A percentile compares a stretch with the other conserved stretches of the same genome.
phyloP scores from a whole-genome alignment of 305 asterid species.

The Ajuga reptans region DNA sequence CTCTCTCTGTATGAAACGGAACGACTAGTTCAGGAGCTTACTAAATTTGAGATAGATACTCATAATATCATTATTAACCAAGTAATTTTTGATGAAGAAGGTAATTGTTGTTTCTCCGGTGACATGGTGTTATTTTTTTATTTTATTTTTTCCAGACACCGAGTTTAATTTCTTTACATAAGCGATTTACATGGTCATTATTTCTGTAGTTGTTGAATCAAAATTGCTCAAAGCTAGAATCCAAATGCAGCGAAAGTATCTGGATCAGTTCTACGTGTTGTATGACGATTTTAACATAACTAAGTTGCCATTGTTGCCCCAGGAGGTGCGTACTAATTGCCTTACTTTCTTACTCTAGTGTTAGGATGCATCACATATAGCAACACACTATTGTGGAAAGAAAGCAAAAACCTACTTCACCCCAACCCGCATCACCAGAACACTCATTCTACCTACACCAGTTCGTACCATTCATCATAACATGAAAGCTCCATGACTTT shows the following conservation, averaged over 20 bases:
- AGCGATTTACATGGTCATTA: conserved; percentile 2
- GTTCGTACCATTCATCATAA: no score
- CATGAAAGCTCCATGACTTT: background rate
- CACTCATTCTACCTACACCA: no score
- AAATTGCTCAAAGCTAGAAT: conserved; percentile 87
- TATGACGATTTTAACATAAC: conserved; percentile 88
- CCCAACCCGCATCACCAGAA: no score
- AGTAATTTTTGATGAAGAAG: conserved; percentile 93
- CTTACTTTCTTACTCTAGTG: background rate
- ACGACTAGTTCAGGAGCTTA: conserved; percentile 92
- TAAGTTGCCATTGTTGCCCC: conserved; percentile 83
- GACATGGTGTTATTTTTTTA: background rate
- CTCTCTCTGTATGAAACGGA: conserved; percentile 93
- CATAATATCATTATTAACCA: conserved; percentile 93
- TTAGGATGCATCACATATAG: background rate
- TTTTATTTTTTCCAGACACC: background rate
- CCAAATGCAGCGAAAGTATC: conserved; percentile 89
- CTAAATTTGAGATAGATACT: conserved; percentile 92
- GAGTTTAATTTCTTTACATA: conserved; percentile 5
- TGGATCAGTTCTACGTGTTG: conserved; percentile 86
- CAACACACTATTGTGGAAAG: background rate
- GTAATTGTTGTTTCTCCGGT: conserved; percentile 26
- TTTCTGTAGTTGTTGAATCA: conserved; percentile 61
- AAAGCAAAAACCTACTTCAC: background rate
- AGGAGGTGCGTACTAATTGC: conserved; percentile 54